Base-by-base conservation (phyloP, 768 basidiomycete genomes). In the Lactifluus volemus region DNA sequence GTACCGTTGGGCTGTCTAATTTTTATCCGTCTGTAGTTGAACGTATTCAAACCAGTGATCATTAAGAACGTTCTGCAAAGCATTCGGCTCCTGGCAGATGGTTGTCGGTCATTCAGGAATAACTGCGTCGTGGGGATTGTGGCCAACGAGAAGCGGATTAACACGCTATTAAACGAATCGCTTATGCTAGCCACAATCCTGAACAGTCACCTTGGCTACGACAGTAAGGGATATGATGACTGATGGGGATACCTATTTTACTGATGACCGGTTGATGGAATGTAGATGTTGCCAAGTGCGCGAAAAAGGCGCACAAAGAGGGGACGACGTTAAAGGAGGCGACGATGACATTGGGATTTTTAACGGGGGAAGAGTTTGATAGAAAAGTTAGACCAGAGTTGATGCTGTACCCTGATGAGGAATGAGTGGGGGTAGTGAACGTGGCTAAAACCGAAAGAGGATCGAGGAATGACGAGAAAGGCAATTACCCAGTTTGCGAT, bases 261-360 rank as follows among this genome's bases (percentile, higher is more conserved):
- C 53, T 68, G 55, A 38, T 68, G 55, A 38, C 53, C 67, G 55
- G 61, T 57, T 70, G 17, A 60, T 63, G 44, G 15, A 14, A 47
- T 63, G 47, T 70, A 98, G 94, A 97, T 75, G 97, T 98, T 53
- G 97, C 97, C 53, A 94, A 91, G 76, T 92, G 90, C 70, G 97
- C 97, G 32, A 99, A 99, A 83, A 98, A 98, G 74, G 97, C 97
- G n/a, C 97, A 98, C 80, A 92, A 89, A 73, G 94, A 99, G 75
- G 97, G 97, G 30, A 90, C 86, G 52, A 98, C 97, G 61, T 71
- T 98, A 73, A 98, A 96, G 79, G 89, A 93, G 75, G 93, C 97
- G 45, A 93, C 94, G 11, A 86, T 98, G 49, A 74, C 84, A 19
- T 81, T 98, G 39, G 92, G 92, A 52, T 86, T 90, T 73, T 73